Base-by-base conservation (phyloP, 2,329 filamentous ascomycete genomes). In the Eutypa lata region DNA sequence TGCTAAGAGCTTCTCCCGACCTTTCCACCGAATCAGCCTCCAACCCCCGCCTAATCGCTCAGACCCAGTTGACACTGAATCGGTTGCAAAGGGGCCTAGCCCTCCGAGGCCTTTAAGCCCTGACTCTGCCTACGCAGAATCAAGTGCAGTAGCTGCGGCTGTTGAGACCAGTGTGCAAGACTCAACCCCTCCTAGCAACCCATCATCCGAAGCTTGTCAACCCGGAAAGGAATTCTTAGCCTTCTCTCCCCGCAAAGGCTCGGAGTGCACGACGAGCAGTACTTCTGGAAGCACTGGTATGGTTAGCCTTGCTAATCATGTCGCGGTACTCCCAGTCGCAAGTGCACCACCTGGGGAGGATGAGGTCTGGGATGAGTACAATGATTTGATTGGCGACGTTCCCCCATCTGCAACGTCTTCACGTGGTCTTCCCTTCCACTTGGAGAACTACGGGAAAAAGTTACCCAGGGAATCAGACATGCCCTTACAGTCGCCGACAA, bases 301-400 rank as follows among this genome's bases (percentile, higher is more conserved):
- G 14, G 73, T 79, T 48, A 84, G 81, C 51, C 84, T 80, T 57
- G 77, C 79, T 13, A 80, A 81, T 6, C 83, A 86, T 3, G 89
- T 85, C 16, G 86, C 89, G 7, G 72, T 90, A 2, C 75, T 89
- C 21, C 88, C 88, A 0, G 73, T 76, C 3, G 76, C 82, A 1
- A 77, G 76, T 44, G 83, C 84, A 3, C 86, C 83, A 0, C 78
- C 87, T 3, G 83, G 76, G 1, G 89, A 95, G 59, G 93, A 97
- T 62, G 93, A 97, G 65, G 81, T 96, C 2, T 97, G 93, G 93
- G 87, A 92, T 49, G 93, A 96, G 70, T 97, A 95, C 65, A 87
- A 97, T 59, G 93, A 97, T 62, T 75, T 97, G 13, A 81, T 97
- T 50, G 89, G 89, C 49, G 86, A 90, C 11, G 71, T 71, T 1